Percentiles rank a stretch among this genome's conserved stretches.
Evolutionary conservation across 768 basidiomycete genomes (phyloP).

Genomic region (Pulveroboletus sp.): DNA sequence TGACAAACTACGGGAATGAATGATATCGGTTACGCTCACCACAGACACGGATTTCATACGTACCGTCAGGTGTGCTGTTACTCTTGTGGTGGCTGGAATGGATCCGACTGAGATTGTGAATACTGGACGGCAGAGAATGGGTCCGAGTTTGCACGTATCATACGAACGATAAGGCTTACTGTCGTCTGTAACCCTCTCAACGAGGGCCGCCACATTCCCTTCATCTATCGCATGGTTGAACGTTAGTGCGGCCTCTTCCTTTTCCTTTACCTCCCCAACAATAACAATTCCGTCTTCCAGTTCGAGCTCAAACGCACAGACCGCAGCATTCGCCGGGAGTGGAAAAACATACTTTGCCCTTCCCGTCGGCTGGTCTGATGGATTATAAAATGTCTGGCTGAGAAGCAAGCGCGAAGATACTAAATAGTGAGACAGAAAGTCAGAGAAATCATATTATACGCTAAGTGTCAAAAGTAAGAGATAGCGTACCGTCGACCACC

Average conservation of each 20-base stretch:
- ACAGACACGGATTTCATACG: constrained; percentile 7
- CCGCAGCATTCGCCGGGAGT: constrained; percentile 51
- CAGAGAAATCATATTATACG: background rate
- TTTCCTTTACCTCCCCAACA: constrained; percentile 48
- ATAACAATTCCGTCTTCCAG: constrained; percentile 43
- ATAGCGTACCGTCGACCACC: constrained; percentile 41
- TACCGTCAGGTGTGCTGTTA: constrained; percentile 44
- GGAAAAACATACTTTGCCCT: constrained; percentile 58
- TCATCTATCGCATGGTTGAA: constrained; percentile 39
- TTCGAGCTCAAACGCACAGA: constrained; percentile 53
- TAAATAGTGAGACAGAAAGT: constrained; percentile 10
- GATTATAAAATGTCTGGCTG: constrained; percentile 41
- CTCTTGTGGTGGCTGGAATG: constrained; percentile 40
- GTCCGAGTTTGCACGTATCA: background rate
- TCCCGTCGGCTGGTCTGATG: constrained; percentile 34
- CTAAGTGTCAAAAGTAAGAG: constrained; percentile 3
- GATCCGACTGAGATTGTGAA: constrained; percentile 59
- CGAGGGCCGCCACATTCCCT: constrained; percentile 43
- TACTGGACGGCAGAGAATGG: constrained; percentile 30
- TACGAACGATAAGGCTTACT: constrained; percentile 32
- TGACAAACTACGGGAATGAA: constrained; percentile 44
- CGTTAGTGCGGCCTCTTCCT: constrained; percentile 37
- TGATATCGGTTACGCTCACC: background rate
- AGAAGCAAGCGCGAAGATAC: constrained; percentile 45
- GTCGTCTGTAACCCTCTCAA: constrained; percentile 51